Conservation (phyloP, 805 yeast species). For the Wickerhamomyces subpelliculosus region DNA sequence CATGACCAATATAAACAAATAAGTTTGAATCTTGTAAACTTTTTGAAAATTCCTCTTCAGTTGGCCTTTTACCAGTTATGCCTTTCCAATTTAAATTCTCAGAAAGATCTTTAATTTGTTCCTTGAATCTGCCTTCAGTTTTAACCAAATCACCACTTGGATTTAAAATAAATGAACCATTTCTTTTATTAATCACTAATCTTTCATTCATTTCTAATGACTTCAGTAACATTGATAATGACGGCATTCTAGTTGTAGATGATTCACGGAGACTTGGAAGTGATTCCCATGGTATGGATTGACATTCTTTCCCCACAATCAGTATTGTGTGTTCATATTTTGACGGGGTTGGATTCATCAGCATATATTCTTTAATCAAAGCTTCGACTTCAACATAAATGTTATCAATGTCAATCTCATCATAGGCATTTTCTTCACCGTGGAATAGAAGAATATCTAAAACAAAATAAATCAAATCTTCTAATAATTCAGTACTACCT, state of each 20-base stretch:
- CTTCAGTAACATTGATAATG: conserved; percentile 38
- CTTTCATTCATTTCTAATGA: conserved; percentile 21
- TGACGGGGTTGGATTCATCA: conserved; percentile 5
- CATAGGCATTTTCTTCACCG: conserved; percentile 60
- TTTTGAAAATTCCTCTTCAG: conserved; percentile 42
- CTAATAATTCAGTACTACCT: conserved; percentile 35
- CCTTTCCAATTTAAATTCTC: conserved; percentile 43
- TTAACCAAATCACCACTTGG: conserved; percentile 72
- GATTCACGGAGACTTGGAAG: conserved; percentile 43
- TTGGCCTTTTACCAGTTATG: conserved; percentile 46
- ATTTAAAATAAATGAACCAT: conserved; percentile 64
- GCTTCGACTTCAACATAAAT: conserved; percentile 46
- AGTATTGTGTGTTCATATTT: conserved; percentile 52
- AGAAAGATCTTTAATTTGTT: conserved; percentile 29
- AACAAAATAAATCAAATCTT: conserved; percentile 57
- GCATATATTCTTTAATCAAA: conserved; percentile 30
- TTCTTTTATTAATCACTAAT: conserved; percentile 17
- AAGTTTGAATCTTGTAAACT: conserved; percentile 38
- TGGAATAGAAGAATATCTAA: conserved; percentile 53
- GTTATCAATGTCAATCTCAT: conserved; percentile 54
- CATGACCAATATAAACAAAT: conserved; percentile 87
- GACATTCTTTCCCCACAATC: conserved; percentile 59
- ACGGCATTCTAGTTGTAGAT: conserved; percentile 74
- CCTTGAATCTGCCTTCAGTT: conserved; percentile 55
- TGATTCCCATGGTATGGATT: conserved; percentile 88